A percentile compares a stretch with the other conserved stretches of the same genome.
Conservation (phyloP, 1,284 basidiomycete genomes). For the Leccinum solheimii region DNA sequence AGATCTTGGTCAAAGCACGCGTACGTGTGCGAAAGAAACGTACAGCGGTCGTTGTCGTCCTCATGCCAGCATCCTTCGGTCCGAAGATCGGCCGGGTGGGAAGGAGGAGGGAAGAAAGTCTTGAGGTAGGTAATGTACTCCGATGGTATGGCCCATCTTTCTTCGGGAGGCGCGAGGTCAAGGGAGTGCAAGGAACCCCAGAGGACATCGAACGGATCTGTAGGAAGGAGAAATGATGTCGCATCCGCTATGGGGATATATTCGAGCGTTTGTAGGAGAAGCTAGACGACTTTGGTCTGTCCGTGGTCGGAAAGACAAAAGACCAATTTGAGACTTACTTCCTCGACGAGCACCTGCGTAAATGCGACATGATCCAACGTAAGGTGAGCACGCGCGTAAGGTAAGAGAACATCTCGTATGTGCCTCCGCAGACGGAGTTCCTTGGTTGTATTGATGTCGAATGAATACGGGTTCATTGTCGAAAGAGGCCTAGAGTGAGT, state of each 20-base stretch:
- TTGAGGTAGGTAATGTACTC: slow-evolving; percentile 44
- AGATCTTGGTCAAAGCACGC: slow-evolving; percentile 18
- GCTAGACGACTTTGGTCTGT: slow-evolving; percentile 34
- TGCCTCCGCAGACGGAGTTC: slow-evolving; percentile 44
- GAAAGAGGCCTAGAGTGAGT: neutral
- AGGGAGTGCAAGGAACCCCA: slow-evolving; percentile 34
- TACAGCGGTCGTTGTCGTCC: slow-evolving; percentile 36
- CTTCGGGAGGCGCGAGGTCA: slow-evolving; percentile 43
- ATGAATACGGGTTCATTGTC: slow-evolving; percentile 22
- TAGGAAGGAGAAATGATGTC: slow-evolving; percentile 47
- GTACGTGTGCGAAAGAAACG: slow-evolving; percentile 19
- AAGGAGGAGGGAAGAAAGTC: slow-evolving; percentile 17
- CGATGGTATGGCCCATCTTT: slow-evolving; percentile 41
- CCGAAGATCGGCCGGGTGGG: slow-evolving; percentile 27
- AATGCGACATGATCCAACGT: slow-evolving; percentile 56
- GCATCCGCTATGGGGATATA: slow-evolving; percentile 50
- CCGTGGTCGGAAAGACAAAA: neutral
- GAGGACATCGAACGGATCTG: slow-evolving; percentile 52
- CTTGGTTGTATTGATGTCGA: slow-evolving; percentile 19
- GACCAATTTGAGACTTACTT: slow-evolving; percentile 38
- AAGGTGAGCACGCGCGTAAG: slow-evolving; percentile 55
- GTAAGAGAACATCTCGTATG: slow-evolving; percentile 52
- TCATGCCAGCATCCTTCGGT: slow-evolving; percentile 39
- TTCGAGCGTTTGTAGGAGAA: slow-evolving; percentile 44
- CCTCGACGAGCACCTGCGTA: slow-evolving; percentile 48